These are phyloP conservation scores for Parastagonospora avenae DNA, from an alignment of 2,329 filamentous ascomycete genomes.

Conservation along the genomic window DNA sequence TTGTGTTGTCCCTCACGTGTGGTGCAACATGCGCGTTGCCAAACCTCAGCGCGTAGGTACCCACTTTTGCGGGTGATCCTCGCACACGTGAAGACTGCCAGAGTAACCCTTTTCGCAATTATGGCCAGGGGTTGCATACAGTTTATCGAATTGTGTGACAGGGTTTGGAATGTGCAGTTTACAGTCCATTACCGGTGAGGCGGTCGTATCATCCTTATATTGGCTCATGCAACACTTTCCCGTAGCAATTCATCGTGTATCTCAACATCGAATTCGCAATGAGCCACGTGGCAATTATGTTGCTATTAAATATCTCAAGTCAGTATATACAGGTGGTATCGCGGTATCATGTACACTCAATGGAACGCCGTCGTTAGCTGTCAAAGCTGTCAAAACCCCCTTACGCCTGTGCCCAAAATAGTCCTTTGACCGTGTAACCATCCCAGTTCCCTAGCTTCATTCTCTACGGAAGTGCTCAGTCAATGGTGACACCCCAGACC, in stretches of 20 bases:
- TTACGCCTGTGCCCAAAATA: background rate
- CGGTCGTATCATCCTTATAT: background rate
- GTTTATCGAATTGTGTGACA: background rate
- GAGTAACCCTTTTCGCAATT: background rate
- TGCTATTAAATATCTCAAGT: background rate
- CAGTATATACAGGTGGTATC: constrained; percentile 1
- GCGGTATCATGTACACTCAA: background rate
- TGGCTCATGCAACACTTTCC: background rate
- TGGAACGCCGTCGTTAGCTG: background rate
- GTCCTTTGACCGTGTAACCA: background rate
- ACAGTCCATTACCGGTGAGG: background rate
- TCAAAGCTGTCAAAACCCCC: background rate
- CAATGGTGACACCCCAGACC: constrained; percentile 24
- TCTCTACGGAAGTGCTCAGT: constrained; percentile 11
- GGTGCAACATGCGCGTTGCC: too few relatives aligned
- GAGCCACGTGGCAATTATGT: background rate
- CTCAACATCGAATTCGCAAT: too few relatives aligned
- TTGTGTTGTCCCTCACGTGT: too few relatives aligned
- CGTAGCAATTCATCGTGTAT: too few relatives aligned
- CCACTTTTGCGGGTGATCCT: background rate
- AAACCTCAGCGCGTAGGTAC: too few relatives aligned
- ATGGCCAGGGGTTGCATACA: background rate
- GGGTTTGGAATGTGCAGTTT: background rate
- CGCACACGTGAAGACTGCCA: background rate
- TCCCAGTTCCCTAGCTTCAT: background rate